phyloP scores from a whole-genome alignment of 257 asterid genomes.

The Solanum chiquidenum region DNA sequence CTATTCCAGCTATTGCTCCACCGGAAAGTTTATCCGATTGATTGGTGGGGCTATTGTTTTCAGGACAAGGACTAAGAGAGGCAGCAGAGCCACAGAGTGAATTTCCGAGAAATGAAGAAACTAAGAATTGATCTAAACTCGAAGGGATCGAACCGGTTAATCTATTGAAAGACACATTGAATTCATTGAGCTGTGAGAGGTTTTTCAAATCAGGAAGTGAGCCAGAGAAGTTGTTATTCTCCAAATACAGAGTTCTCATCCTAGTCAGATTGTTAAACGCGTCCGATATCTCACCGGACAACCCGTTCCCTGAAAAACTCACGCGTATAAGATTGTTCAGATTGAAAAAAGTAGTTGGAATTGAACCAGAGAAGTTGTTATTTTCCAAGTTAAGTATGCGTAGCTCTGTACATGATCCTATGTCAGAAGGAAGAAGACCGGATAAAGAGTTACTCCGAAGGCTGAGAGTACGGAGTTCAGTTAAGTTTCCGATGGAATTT shows the following conservation, averaged over 20 bases:
- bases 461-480: slow-evolving; percentile 43
- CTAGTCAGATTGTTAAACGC: slow-evolving; percentile 18
- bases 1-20: slow-evolving; percentile 58
- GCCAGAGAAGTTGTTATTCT: slow-evolving; percentile 45
- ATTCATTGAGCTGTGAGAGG: slow-evolving; percentile 7
- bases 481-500: slow-evolving; percentile 31
- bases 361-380: slow-evolving; percentile 43
- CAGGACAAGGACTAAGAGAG: slow-evolving; percentile 29
- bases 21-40: slow-evolving; percentile 15
- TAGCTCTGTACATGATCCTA: slow-evolving; percentile 35
- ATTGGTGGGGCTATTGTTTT: neutral
- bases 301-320: slow-evolving; percentile 26
- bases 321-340: slow-evolving; percentile 30
- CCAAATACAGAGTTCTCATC: slow-evolving; percentile 32
- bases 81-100: slow-evolving; percentile 26
- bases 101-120: slow-evolving; percentile 34
- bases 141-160: slow-evolving; percentile 36
- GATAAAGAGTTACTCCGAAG: slow-evolving; percentile 44
- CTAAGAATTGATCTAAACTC: slow-evolving; percentile 12
- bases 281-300: slow-evolving; percentile 25
- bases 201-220: slow-evolving; percentile 22
- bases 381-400: slow-evolving; percentile 25
- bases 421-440: slow-evolving; percentile 42
- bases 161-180: slow-evolving; percentile 51
- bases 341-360: slow-evolving; percentile 26